These are phyloP conservation scores for Chrysoporthe puriensis DNA, from an alignment of 2,329 filamentous ascomycete genomes.

Conservation along the genomic window DNA sequence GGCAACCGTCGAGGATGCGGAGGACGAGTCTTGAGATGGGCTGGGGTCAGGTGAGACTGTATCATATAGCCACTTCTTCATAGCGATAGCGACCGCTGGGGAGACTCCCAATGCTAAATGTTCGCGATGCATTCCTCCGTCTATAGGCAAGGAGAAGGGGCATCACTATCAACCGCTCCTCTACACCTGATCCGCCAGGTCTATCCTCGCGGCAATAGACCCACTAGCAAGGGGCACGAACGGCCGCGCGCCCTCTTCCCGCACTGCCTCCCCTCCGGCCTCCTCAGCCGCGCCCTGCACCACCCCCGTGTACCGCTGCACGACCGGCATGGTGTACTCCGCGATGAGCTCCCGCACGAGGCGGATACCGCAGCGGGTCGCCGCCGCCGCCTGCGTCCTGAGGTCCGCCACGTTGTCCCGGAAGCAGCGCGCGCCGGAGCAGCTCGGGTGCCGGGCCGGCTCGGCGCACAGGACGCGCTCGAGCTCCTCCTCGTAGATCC, in stretches of 20 bases:
- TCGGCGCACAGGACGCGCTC: constrained; percentile 10
- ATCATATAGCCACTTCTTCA: too few relatives aligned
- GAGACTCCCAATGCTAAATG: too few relatives aligned
- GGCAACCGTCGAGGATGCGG: constrained; percentile 24
- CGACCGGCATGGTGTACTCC: constrained; percentile 38
- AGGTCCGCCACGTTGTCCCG: constrained; percentile 48
- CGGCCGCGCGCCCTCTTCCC: background rate
- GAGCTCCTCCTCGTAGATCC: constrained; percentile 40
- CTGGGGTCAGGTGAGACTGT: too few relatives aligned
- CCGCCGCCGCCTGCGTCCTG: constrained; percentile 47
- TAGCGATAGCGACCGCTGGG: too few relatives aligned
- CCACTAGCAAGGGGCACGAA: constrained; percentile 16
- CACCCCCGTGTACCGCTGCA: constrained; percentile 44
- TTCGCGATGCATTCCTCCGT: too few relatives aligned
- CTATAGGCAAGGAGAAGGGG: too few relatives aligned
- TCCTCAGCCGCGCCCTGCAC: constrained; percentile 46
- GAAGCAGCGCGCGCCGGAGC: constrained; percentile 41
- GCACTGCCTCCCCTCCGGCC: background rate
- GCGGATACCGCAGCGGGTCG: constrained; percentile 45
- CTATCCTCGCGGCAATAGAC: background rate
- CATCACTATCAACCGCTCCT: background rate
- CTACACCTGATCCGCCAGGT: constrained; percentile 18
- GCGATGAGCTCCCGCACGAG: constrained; percentile 40
- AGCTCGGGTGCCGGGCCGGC: constrained; percentile 35
- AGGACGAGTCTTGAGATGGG: constrained; percentile 18